Base-by-base conservation (phyloP, 805 yeast genomes). In the Hanseniaspora pseudoguilliermondii region DNA sequence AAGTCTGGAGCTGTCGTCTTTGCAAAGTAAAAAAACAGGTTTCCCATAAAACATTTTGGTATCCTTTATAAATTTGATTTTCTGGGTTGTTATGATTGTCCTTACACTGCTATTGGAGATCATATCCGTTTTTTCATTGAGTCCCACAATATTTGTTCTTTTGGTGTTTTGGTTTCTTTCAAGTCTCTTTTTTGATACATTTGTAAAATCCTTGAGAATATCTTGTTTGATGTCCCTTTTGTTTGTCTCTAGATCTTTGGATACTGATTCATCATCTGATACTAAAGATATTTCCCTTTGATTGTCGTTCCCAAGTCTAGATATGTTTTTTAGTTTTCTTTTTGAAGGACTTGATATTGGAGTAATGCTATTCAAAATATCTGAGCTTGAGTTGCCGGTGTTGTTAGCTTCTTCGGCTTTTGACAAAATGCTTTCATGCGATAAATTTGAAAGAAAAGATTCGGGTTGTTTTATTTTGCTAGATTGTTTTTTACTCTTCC, bases 331-430 rank as follows among this genome's bases (percentile, higher is more conserved):
- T 3, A 41, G 15, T 21, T 23, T 34, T 34, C 49, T 34, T 46
- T 46, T 46, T 32, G 49, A 15, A 34, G 49, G 49, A 46, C 49
- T 46, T 15, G 49, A 46, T 9, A 46, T 13, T n/a, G 49, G 49
- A 2, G 49, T 32, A 4, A 46, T 34, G 27, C 35, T 32, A 13
- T 46, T 46, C 7, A 46, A 25, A 32, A 46, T 46, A 29, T 46
- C 49, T 3, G 49, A 46, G 49, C 35, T 32, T 32, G 49, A 34
- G 27, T 46, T 20, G 35, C 35, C n/a, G 16, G 49, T 10, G 27
- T 29, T 46, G 39, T n/a, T 29, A 10, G 18, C 13, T n/a, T 46
- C 38, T 20, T 41, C 44, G 3, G 16, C 25, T 15, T 23, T 41
- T 41, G 44, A 46, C 9, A 5, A 18, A 39, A 34, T 34, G n/a